Evolutionary conservation across 192 early-diverging fungal genomes (phyloP).

Genomic region (Borealophlyctis nickersoniae): DNA sequence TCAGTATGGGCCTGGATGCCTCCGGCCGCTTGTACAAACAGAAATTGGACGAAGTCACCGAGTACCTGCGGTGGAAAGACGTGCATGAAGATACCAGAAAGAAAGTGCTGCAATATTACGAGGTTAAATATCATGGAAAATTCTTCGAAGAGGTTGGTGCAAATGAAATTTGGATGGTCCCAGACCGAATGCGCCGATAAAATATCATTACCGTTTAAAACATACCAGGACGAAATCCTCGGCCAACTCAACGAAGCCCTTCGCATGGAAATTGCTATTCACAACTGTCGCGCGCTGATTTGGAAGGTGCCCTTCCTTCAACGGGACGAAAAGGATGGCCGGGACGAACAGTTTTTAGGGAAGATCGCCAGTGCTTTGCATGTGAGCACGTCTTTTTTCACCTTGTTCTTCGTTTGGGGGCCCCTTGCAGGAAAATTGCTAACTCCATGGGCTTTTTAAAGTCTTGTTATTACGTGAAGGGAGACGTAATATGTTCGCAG

Average conservation of each 20-base stretch:
- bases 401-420: too few species aligned
- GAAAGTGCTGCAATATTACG: constrained; percentile 41
- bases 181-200: not conserved
- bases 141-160: constrained; percentile 43
- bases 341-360: constrained; percentile 41
- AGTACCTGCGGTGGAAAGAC: constrained; percentile 50
- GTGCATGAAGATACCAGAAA: constrained; percentile 23
- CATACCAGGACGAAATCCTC: not conserved
- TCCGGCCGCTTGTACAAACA: constrained; percentile 43
- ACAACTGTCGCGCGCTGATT: constrained; percentile 48
- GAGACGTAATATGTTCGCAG: constrained; percentile 47
- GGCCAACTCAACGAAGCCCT: not conserved
- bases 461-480: constrained; percentile 38
- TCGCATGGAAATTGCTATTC: constrained; percentile 41
- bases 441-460: too few species aligned
- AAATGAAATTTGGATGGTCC: not conserved
- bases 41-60: constrained; percentile 52
- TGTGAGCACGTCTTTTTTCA: too few species aligned
- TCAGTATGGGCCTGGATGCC: constrained; percentile 49
- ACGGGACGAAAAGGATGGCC: constrained; percentile 36
- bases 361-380: constrained; percentile 37
- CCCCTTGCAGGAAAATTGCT: too few species aligned
- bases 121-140: constrained; percentile 49
- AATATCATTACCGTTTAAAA: not conserved
- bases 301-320: constrained; percentile 48